These are phyloP conservation scores for Suillus bovinus DNA, from an alignment of 768 basidiomycete genomes.

Conservation along the genomic window DNA sequence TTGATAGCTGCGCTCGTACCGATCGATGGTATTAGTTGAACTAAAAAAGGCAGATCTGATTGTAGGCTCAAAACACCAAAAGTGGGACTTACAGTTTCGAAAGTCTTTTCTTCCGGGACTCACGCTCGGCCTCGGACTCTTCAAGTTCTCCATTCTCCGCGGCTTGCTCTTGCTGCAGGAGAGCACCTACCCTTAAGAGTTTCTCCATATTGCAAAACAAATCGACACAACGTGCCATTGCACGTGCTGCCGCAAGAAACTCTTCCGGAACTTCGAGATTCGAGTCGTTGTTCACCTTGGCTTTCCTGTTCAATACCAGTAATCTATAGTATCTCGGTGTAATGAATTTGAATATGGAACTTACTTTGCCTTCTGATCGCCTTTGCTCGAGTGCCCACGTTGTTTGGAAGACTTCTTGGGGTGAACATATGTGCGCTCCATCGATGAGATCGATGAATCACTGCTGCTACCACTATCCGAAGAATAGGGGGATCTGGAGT, in stretches of 20 bases:
- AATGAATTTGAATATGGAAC: too few relatives aligned
- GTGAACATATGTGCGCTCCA: background rate
- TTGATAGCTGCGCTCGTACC: background rate
- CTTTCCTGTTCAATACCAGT: too few relatives aligned
- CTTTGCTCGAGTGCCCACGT: background rate
- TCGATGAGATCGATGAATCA: background rate
- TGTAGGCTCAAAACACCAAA: background rate
- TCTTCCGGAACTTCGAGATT: too few relatives aligned
- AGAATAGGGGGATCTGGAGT: too few relatives aligned
- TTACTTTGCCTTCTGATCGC: background rate
- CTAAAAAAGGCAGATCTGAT: background rate
- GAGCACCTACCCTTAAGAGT: background rate
- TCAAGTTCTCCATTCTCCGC: background rate
- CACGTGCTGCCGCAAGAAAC: background rate
- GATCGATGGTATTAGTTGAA: background rate
- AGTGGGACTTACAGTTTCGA: background rate
- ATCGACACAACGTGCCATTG: background rate
- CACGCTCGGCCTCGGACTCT: background rate
- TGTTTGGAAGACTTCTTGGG: background rate
- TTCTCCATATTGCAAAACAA: conserved; percentile 4
- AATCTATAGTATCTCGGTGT: too few relatives aligned
- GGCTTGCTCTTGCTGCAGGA: background rate
- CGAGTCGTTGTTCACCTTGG: too few relatives aligned
- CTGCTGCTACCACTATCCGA: too few relatives aligned
- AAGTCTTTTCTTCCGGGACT: background rate